Evolutionary conservation across 1,284 basidiomycete genomes (phyloP), one percentile per base, ranked within the genome.

Genomic region (Mycosarcoma mackinlayi): DNA sequence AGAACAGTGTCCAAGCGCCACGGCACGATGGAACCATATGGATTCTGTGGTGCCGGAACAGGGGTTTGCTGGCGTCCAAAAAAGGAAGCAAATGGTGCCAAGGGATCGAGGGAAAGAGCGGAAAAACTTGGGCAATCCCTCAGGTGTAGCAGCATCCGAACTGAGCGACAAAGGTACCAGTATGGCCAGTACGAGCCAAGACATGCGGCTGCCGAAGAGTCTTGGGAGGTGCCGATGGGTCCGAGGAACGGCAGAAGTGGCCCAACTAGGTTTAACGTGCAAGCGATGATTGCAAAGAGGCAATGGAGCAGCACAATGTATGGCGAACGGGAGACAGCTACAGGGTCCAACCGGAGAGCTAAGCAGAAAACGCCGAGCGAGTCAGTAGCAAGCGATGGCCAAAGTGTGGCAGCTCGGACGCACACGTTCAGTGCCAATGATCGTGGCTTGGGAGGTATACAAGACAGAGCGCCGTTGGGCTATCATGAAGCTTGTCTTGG

Each of bases 311-410:
- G n/a, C n/a, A n/a, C n/a, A 35, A 6, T 16, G 34, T 35, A 35
- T 35, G 24, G 44, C 44, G 45, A 23, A 47, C 31, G 45, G 33
- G 33, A 28, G 25, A 31, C n/a, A 21, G 9, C 42, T 54, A 27
- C 42, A 54, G 51, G 51, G 51, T 54, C 42, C 30, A 35, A 19
- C 51, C 42, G 42, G 33, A 54, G 35, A 31, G 35, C 33, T 10
- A 24, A 38, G 42, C 51, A 44, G 23, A 38, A 37, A 27, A 42
- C 21, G 23, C 39, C 50, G 40, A 46, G 51, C 19, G 23, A n/a
- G 18, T 27, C n/a, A n/a, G 11, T 35, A 16, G 10, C 13, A 10
- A n/a, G 14, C n/a, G 11, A 6, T 14, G 34, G 16, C 11, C 13
- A 35, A 21, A 38, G 37, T 13, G 19, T 13, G 37, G 37, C 13